Conservation (phyloP, 768 basidiomycete genomes). For the Albatrellus ellisii region DNA sequence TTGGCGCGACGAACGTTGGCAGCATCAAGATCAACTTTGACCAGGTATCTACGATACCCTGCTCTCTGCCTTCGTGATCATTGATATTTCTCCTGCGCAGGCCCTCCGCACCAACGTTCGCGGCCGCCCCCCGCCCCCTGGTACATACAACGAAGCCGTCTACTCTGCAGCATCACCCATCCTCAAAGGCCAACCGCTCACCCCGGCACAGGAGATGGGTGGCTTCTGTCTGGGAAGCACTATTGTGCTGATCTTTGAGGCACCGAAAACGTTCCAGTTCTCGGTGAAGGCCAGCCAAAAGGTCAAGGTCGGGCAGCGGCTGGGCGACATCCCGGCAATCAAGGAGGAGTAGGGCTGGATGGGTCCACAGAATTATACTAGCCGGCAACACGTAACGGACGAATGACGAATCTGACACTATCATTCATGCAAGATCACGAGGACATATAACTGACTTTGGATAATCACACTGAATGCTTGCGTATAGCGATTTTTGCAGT, state of each 20-base stretch:
- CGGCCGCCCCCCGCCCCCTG: slow-evolving; percentile 55
- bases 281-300: slow-evolving; percentile 64
- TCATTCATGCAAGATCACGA: too few relatives aligned
- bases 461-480: too few relatives aligned
- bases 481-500: too few relatives aligned
- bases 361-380: too few relatives aligned
- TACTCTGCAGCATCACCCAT: slow-evolving; percentile 78
- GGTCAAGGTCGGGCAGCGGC: slow-evolving; percentile 72
- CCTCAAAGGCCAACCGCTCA: slow-evolving; percentile 78
- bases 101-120: slow-evolving; percentile 84
- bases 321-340: slow-evolving; percentile 42
- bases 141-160: slow-evolving; percentile 85
- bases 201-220: slow-evolving; percentile 90
- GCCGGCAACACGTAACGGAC: too few relatives aligned
- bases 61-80: background rate
- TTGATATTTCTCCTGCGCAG: slow-evolving; percentile 22
- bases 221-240: slow-evolving; percentile 94
- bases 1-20: slow-evolving; percentile 97
- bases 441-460: too few relatives aligned
- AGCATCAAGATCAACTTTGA: slow-evolving; percentile 96
- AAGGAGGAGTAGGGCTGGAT: slow-evolving; percentile 15
- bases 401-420: too few relatives aligned
- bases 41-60: slow-evolving; percentile 33
- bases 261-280: slow-evolving; percentile 75
- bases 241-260: slow-evolving; percentile 94